Percentiles rank a stretch among this genome's conserved stretches.
These are phyloP conservation scores for Magnolia kwangsiensis DNA, from an alignment of 164 flowering plant species.

Conservation along the genomic window DNA sequence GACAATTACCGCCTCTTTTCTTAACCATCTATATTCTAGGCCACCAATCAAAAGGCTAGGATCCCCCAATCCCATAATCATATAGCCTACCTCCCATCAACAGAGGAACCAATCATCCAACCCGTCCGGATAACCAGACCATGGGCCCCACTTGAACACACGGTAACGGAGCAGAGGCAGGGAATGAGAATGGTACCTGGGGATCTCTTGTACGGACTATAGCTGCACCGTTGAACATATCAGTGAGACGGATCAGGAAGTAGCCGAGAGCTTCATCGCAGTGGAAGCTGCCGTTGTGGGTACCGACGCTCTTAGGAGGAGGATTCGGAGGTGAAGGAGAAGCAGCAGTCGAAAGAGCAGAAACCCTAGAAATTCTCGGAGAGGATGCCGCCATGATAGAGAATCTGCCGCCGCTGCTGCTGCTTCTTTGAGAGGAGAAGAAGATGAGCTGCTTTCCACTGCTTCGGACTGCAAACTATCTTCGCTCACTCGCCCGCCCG, in stretches of 20 bases:
- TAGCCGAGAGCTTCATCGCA: conserved; percentile 99
- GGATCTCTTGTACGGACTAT: conserved; percentile 81
- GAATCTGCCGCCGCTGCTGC: not conserved
- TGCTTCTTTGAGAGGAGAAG: not conserved
- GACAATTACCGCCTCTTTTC: too few species aligned
- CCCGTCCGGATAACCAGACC: too few species aligned
- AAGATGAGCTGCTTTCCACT: conserved; percentile 18
- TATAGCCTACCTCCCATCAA: too few species aligned
- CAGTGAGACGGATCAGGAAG: conserved; percentile 91
- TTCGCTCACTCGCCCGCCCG: not conserved
- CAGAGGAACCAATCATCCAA: too few species aligned
- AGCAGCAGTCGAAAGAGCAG: conserved; percentile 28
- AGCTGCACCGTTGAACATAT: conserved; percentile 61
- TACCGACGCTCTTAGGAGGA: conserved; percentile 66
- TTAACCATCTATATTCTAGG: too few species aligned
- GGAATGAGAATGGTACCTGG: conserved; percentile 33
- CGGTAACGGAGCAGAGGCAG: not conserved
- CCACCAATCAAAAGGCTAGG: too few species aligned
- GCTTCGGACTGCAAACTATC: conserved; percentile 24
- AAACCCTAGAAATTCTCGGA: conserved; percentile 16
- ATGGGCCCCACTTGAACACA: too few species aligned
- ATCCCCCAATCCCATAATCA: too few species aligned
- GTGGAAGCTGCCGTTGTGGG: conserved; percentile 98
- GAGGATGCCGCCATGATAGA: conserved; percentile 22
- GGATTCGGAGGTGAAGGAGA: conserved; percentile 19